Evolutionary conservation across 2,329 filamentous ascomycete species (phyloP).

Genomic region (Alternaria atra): DNA sequence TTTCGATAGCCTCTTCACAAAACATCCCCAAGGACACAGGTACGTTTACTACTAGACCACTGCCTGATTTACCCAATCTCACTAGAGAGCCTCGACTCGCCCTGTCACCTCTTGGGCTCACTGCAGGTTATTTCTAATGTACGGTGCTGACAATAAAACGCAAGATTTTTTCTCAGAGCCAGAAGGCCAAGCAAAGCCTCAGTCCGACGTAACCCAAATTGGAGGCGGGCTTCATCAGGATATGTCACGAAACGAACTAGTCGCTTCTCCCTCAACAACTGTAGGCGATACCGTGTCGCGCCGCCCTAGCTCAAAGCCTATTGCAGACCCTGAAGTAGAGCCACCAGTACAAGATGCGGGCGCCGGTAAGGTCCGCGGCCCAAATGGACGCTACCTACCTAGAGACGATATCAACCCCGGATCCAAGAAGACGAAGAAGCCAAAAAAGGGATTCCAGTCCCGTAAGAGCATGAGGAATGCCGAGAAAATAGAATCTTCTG

Average conservation of each 20-base stretch:
- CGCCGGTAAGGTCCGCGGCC: constrained; percentile 26
- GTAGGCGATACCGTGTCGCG: background rate
- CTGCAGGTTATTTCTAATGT: background rate
- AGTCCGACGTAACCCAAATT: background rate
- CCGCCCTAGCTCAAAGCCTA: background rate
- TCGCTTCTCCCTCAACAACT: background rate
- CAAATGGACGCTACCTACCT: constrained; percentile 26
- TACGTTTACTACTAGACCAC: background rate
- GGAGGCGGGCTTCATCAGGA: background rate
- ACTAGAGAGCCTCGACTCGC: background rate
- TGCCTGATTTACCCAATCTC: background rate
- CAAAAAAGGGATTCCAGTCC: background rate
- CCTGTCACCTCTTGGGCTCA: background rate
- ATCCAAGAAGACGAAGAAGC: constrained; percentile 10
- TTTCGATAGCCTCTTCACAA: background rate
- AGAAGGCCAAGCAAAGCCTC: background rate
- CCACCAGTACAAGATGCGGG: constrained; percentile 16
- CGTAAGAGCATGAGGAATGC: background rate
- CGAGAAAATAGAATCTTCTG: background rate
- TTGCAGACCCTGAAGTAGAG: background rate
- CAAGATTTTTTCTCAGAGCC: background rate
- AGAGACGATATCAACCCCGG: constrained; percentile 1
- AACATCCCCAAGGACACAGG: background rate
- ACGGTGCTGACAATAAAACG: background rate
- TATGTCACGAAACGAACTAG: background rate